Conservation (phyloP, 768 basidiomycete genomes). For the Phylloporus scabripes region DNA sequence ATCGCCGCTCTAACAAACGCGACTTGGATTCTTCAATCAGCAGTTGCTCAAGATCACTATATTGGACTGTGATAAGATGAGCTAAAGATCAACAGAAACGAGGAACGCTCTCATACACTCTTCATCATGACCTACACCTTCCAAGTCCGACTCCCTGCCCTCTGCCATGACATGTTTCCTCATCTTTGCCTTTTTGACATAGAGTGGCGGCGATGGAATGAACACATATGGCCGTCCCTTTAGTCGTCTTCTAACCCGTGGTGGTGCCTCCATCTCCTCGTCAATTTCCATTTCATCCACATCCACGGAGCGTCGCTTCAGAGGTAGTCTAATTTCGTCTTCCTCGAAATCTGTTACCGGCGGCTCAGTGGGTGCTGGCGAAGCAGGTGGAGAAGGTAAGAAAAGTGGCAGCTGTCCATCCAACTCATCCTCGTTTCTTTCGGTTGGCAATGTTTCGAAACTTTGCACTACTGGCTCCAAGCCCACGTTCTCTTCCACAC, state of each 20-base stretch:
- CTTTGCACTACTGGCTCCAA: slow-evolving; percentile 4
- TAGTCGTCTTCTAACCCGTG: slow-evolving; percentile 20
- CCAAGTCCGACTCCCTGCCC: slow-evolving; percentile 17
- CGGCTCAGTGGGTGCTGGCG: slow-evolving; percentile 22
- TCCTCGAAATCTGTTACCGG: slow-evolving; percentile 20
- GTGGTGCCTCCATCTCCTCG: background rate
- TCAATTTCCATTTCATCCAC: slow-evolving; percentile 10
- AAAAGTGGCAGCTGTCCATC: slow-evolving; percentile 40
- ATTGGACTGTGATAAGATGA: slow-evolving; percentile 35
- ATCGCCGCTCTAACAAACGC: slow-evolving; percentile 42
- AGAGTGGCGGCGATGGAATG: slow-evolving; percentile 22
- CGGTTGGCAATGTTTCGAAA: slow-evolving; percentile 8
- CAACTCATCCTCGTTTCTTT: slow-evolving; percentile 6
- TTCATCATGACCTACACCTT: slow-evolving; percentile 19
- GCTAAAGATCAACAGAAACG: slow-evolving; percentile 21
- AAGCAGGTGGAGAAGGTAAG: slow-evolving; percentile 41
- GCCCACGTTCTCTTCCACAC: slow-evolving; percentile 9
- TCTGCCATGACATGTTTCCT: slow-evolving; percentile 11
- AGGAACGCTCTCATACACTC: slow-evolving; percentile 29
- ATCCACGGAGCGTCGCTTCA: slow-evolving; percentile 21
- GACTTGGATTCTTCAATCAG: slow-evolving; percentile 45
- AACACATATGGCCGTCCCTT: slow-evolving; percentile 27
- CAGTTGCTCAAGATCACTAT: slow-evolving; percentile 34
- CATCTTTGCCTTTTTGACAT: slow-evolving; percentile 17
- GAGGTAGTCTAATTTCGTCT: background rate